These are phyloP conservation scores for Begonia peltatifolia DNA, from an alignment of 306 rosid species.

Conservation along the genomic window DNA sequence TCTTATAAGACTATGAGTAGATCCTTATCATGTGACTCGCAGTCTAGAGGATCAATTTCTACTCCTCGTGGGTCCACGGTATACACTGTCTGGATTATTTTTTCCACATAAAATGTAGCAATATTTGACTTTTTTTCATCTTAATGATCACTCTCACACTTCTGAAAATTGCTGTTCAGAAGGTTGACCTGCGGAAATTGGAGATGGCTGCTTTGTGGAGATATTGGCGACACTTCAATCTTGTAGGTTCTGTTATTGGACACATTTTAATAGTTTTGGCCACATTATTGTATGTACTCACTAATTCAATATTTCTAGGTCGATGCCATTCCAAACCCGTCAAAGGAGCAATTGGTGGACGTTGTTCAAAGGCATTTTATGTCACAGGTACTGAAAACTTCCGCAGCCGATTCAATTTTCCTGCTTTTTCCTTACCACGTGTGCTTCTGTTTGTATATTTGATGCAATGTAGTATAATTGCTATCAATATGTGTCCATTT, in stretches of 20 bases:
- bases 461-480: no score
- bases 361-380: conserved; percentile 97
- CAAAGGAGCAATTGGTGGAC: conserved; percentile 85
- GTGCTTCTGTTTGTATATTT: no score
- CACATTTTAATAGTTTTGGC: no score
- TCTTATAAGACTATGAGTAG: conserved; percentile 81
- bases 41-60: conserved; percentile 75
- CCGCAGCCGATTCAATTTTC: no score
- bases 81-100: neutral
- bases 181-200: conserved; percentile 78
- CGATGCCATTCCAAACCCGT: conserved; percentile 80
- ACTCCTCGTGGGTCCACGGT: conserved; percentile 86
- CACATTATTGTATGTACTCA: conserved; percentile 1
- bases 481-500: no score
- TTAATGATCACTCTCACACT: no score
- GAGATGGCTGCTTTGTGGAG: conserved; percentile 99
- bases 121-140: no score
- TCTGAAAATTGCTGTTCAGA: conserved; percentile 24
- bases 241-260: conserved; percentile 29
- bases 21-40: conserved; percentile 88
- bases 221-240: conserved; percentile 97
- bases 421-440: no score
- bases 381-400: conserved; percentile 61
- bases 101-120: neutral
- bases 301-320: conserved; percentile 28